Evolutionary conservation across 192 early-diverging fungal genomes (phyloP).

Genomic region (Entrophospora sp.): DNA sequence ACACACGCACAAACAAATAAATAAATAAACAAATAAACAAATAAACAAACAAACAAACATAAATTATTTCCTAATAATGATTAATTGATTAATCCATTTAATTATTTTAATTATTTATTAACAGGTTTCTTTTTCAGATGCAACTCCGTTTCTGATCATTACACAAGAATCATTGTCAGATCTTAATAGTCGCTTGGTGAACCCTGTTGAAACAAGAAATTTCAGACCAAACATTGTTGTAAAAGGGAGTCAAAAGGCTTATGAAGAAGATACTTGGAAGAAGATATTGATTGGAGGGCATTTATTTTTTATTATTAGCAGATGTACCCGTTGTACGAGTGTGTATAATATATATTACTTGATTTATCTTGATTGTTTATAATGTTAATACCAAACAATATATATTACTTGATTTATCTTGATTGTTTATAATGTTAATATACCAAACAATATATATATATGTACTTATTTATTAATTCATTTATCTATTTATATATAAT

Average conservation of each 20-base stretch:
- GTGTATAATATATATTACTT: not conserved
- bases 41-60: not conserved
- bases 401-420: not conserved
- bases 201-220: conserved; percentile 38
- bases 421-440: too few species aligned
- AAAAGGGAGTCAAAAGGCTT: conserved; percentile 35
- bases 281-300: conserved; percentile 28
- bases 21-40: too few species aligned
- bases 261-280: conserved; percentile 65
- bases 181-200: conserved; percentile 49
- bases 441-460: too few species aligned
- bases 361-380: not conserved
- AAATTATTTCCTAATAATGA: not conserved
- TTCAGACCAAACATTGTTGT: conserved; percentile 77
- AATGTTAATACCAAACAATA: too few species aligned
- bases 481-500: not conserved
- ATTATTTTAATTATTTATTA: not conserved
- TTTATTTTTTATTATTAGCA: conserved; percentile 43
- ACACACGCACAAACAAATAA: too few species aligned
- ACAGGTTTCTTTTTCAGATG: conserved; percentile 73
- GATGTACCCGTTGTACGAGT: conserved; percentile 43
- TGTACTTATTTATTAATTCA: not conserved
- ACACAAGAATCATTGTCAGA: conserved; percentile 49
- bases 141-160: conserved; percentile 61
- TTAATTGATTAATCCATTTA: not conserved